Evolutionary conservation across 2,329 filamentous ascomycete species (phyloP), one percentile per base, ranked within the genome.

Genomic region (Leptographium galeiforme): DNA sequence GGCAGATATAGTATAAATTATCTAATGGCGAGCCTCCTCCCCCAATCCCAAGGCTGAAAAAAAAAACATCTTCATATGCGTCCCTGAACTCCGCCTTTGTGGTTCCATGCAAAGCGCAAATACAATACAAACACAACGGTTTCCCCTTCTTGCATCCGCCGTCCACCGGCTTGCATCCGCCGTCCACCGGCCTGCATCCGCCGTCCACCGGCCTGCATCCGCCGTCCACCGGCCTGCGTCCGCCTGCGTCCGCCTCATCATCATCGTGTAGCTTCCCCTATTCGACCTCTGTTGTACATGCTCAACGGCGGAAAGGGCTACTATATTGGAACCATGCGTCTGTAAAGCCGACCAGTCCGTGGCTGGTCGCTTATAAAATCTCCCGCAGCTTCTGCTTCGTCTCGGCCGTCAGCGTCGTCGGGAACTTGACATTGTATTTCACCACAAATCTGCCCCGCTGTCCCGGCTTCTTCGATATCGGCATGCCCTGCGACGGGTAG

Each of bases 341-440:
- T 25, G 25, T 5, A 25, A 25, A 25, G 25, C 25, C 25, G 25
- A 5, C 25, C 25, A 25, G 25, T 5, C 25, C 25, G 25, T 38
- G 36, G 36, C 36, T 38, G 39, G 18, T 40, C 25, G 32, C 36
- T 70, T 66, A 83, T 59, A 98, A 72, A 62, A 95, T 87, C 62
- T 90, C 84, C 69, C 78, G 87, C 59, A 98, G 69, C 65, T 85
- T 77, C 58, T 82, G 72, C 75, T 95, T 97, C 71, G 97, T 91
- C 6, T 77, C 72, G 8, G 77, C 54, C 5, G 88, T 91, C 68
- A 98, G 69, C 43, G 70, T 83, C 4, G 82, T 83, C 0, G 93
- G 93, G 72, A 95, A 97, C 65, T 87, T 90, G 67, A 98, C 90
- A 64, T 93, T 93, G 63, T 95, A 90, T 56, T 83, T 86, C 56